These are phyloP conservation scores for Candida chilensis DNA, from an alignment of 805 yeast species.

Conservation along the genomic window DNA sequence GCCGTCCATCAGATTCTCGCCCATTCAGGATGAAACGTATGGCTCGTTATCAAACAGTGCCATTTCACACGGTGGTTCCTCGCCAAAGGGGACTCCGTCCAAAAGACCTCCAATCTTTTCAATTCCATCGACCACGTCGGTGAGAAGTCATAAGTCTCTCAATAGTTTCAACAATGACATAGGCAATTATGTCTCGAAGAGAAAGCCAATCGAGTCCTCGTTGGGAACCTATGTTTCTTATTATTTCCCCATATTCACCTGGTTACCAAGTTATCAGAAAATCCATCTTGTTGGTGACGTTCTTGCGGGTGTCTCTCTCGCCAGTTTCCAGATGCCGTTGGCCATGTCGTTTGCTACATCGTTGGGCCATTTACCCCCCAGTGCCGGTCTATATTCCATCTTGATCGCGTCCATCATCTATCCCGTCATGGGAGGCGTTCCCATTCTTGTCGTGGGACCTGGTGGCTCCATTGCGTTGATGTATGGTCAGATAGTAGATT, in stretches of 20 bases:
- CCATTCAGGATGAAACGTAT: too few relatives aligned
- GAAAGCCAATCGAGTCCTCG: neutral
- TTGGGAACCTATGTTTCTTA: too few relatives aligned
- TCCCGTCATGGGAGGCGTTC: slow-evolving; percentile 75
- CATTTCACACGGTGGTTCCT: too few relatives aligned
- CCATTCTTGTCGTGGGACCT: slow-evolving; percentile 86
- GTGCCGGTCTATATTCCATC: slow-evolving; percentile 69
- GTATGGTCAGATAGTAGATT: slow-evolving; percentile 70
- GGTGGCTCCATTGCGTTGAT: slow-evolving; percentile 82
- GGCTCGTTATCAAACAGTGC: too few relatives aligned
- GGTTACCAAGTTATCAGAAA: neutral
- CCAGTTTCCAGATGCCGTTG: slow-evolving; percentile 86
- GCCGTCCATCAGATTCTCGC: too few relatives aligned
- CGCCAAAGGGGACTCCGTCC: neutral
- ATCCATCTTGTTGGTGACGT: slow-evolving; percentile 45
- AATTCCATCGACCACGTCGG: neutral
- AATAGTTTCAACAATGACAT: neutral
- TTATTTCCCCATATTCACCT: slow-evolving; percentile 1
- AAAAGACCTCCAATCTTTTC: neutral
- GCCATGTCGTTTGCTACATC: slow-evolving; percentile 77
- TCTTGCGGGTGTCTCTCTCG: slow-evolving; percentile 78
- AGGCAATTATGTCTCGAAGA: neutral
- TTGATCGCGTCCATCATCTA: slow-evolving; percentile 72
- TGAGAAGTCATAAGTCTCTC: neutral
- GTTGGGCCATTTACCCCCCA: slow-evolving; percentile 75